These are phyloP conservation scores for Colletotrichum phormii DNA, from an alignment of 2,329 filamentous ascomycete genomes.

Conservation along the genomic window DNA sequence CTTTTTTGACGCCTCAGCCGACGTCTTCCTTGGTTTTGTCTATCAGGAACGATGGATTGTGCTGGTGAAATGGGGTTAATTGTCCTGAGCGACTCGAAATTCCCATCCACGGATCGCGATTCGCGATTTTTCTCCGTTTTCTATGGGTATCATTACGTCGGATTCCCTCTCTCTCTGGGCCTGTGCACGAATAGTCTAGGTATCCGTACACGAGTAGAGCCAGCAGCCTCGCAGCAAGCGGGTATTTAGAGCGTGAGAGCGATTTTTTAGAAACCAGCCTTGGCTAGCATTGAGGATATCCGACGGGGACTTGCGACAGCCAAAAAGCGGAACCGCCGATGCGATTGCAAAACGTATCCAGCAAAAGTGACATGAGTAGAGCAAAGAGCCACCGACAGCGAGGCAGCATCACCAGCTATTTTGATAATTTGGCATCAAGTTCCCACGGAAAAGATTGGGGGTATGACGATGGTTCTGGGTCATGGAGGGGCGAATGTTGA, in stretches of 20 bases:
- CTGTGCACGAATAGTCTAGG: not conserved
- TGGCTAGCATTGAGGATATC: not conserved
- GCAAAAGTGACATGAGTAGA: not conserved
- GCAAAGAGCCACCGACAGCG: too few species aligned
- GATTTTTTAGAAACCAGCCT: constrained; percentile 7
- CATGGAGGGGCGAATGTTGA: constrained; percentile 27
- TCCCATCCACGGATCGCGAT: not conserved
- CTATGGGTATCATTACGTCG: constrained; percentile 12
- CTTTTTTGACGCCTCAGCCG: not conserved
- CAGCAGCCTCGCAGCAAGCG: not conserved
- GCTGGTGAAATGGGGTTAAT: not conserved
- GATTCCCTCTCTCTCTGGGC: not conserved
- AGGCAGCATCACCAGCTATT: not conserved
- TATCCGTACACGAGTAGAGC: too few species aligned
- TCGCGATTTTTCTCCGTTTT: not conserved
- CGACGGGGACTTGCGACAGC: constrained; percentile 14
- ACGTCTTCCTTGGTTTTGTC: not conserved
- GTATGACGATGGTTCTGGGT: constrained; percentile 36
- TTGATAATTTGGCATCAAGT: not conserved
- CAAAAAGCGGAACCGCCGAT: not conserved
- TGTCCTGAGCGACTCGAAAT: not conserved
- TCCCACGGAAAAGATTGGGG: constrained; percentile 28
- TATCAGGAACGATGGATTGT: not conserved
- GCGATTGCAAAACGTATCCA: not conserved
- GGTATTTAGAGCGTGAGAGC: not conserved